A percentile compares a stretch with the other conserved stretches of the same genome.
phyloP scores from a whole-genome alignment of 208 protist genomes.

The Kentomonas sorsogonicus region DNA sequence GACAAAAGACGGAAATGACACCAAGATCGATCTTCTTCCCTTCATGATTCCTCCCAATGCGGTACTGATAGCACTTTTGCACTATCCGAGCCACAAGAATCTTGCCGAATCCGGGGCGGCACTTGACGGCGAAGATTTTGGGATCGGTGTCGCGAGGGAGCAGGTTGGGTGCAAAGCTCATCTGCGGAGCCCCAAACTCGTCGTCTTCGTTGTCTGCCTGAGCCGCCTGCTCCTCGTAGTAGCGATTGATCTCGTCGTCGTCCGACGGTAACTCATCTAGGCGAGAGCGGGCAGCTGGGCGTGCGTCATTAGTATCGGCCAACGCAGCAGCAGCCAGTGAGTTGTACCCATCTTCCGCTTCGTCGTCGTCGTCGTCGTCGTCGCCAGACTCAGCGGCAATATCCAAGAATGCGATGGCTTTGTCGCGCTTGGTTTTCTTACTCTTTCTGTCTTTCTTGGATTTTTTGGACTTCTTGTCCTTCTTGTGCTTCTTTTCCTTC shows the following conservation, averaged over 20 bases:
- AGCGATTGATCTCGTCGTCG: constrained; percentile 60
- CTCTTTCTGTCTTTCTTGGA: constrained; percentile 18
- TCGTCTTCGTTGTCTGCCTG: constrained; percentile 9
- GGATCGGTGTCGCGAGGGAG: constrained; percentile 75
- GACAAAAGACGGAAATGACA: constrained; percentile 88
- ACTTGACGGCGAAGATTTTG: constrained; percentile 89
- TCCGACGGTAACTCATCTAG: constrained; percentile 18
- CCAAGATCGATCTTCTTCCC: constrained; percentile 76
- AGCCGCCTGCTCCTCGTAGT: constrained; percentile 72
- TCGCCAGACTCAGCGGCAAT: constrained; percentile 24
- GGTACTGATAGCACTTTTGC: constrained; percentile 89
- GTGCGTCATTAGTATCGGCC: not conserved
- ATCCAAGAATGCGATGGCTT: constrained; percentile 27
- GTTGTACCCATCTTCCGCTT: constrained; percentile 19
- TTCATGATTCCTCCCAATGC: constrained; percentile 76
- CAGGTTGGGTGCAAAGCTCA: constrained; percentile 57
- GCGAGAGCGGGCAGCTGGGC: not conserved
- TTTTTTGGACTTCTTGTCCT: constrained; percentile 18
- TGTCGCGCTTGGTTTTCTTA: constrained; percentile 16
- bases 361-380: constrained; percentile 11
- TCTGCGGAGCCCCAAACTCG: constrained; percentile 13
- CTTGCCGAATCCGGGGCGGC: constrained; percentile 75
- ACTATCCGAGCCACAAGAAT: constrained; percentile 85
- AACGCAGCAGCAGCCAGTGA: constrained; percentile 10
- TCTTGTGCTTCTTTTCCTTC: constrained; percentile 24